Base-by-base conservation (phyloP, 2,329 filamentous ascomycete genomes). In the Cytospora mali region DNA sequence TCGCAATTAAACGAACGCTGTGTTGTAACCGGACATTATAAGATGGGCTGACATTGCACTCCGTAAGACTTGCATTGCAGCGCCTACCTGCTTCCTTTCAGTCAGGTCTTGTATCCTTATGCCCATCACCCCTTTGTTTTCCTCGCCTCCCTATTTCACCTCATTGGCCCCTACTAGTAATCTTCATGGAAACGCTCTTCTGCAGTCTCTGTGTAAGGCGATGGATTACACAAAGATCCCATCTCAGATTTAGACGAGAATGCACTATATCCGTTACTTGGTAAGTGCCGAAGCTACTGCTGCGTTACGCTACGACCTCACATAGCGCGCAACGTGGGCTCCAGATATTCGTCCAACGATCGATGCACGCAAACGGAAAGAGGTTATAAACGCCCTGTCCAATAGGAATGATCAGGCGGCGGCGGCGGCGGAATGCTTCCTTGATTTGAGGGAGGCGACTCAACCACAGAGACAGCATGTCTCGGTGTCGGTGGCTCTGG, bases 201-300 rank as follows among this genome's bases (percentile, higher is more conserved):
- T 48, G 57, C 57, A 54, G 35, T 39, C 28, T 23, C 35, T 54
- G 58, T 60, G 50, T 18, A 54, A 54, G 58, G n/a, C 49, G 11
- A 23, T 53, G 39, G 28, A 59, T 62, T 60, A 64, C 62, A 64
- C 56, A 59, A 42, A 66, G 55, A 64, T 66, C 56, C 46, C 56
- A 61, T 63, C 61, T 60, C 23, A 64, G 53, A 62, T 60, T 66
- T 66, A 66, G 62, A 66, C 65, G 65, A 66, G 62, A 60, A 63
- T 55, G 33, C 62, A 66, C 65, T 66, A 56, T 66, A 66, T 66
- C 50, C 50, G 58, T 56, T 58, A 66, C 64, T 61, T 62, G 55
- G 59, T 58, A 62, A 62, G 55, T 64, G 62, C 62, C 61, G 61
- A 55, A 35, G 51, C 64, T 64, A 54, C 58, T 60, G 61, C 58